Conservation (phyloP, 176 grass and related monocot genomes). For the Oryza punctata region DNA sequence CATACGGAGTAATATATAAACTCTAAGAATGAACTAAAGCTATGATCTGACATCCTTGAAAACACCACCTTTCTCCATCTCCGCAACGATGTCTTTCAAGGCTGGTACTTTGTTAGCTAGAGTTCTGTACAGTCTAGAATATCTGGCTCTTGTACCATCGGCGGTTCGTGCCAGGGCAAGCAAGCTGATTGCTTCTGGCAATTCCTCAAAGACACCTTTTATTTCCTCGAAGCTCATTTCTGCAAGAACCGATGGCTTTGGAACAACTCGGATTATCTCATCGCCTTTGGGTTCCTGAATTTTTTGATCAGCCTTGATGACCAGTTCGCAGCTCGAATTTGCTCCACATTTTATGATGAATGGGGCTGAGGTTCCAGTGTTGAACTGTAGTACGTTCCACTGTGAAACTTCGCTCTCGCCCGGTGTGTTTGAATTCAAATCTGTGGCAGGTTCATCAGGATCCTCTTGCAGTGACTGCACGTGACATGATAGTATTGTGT, state of each 20-base stretch:
- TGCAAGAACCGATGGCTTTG: slow-evolving; percentile 75
- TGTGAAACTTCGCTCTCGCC: slow-evolving; percentile 83
- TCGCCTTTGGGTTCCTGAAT: slow-evolving; percentile 89
- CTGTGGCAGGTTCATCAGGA: slow-evolving; percentile 50
- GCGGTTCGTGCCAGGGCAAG: slow-evolving; percentile 90
- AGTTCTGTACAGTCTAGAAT: slow-evolving; percentile 97
- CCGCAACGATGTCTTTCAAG: slow-evolving; percentile 79
- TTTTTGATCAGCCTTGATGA: slow-evolving; percentile 75
- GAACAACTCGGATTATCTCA: slow-evolving; percentile 84
- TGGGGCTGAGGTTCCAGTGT: slow-evolving; percentile 80
- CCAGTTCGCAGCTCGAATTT: slow-evolving; percentile 84
- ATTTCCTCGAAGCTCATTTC: slow-evolving; percentile 91
- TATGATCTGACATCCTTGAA: slow-evolving; percentile 90
- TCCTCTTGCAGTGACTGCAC: slow-evolving; percentile 78
- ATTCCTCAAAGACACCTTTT: slow-evolving; percentile 70
- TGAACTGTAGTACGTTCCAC: slow-evolving; percentile 96
- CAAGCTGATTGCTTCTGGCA: slow-evolving; percentile 94
- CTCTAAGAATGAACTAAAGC: slow-evolving; percentile 39
- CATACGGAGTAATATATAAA: slow-evolving; percentile 31
- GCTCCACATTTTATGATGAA: slow-evolving; percentile 98
- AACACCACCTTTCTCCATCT: slow-evolving; percentile 81
- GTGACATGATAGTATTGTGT: slow-evolving; percentile 37
- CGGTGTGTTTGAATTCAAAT: slow-evolving; percentile 50
- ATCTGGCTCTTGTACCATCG: slow-evolving; percentile 94
- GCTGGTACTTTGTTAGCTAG: slow-evolving; percentile 91